Base-by-base conservation (phyloP, 2,329 filamentous ascomycete species). In the Madurella mycetomatis region DNA sequence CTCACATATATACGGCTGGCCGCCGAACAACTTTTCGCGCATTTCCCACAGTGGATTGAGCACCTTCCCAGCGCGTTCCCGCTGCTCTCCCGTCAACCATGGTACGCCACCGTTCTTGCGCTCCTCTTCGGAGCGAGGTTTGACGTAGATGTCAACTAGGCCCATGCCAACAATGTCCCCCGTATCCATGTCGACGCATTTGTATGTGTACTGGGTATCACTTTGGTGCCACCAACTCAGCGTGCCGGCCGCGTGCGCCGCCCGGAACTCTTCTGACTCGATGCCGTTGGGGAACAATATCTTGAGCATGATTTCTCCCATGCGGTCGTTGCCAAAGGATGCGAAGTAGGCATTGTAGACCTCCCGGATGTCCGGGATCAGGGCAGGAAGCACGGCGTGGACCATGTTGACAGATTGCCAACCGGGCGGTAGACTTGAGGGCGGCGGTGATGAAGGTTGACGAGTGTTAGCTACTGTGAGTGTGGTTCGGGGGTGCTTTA, bases 331-430 rank as follows among this genome's bases (percentile, higher is more conserved):
- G 40, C 69, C 65, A 66, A 78, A 78, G 39, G 75, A 72, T 15
- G 66, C 64, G 57, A 78, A 78, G 65, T 78, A 78, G 50, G 71
- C 67, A 51, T 77, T 70, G 65, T 78, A 78, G 37, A 77, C 68
- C 41, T 66, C 65, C 44, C 69, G 67, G 61, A 78, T 76, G 60
- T 78, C 76, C 9, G 73, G 70, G 52, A 76, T 71, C 37, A 77
- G 65, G n/a, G 74, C 73, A 18, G 76, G 76, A 16, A 74, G 64
- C 15, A 78, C 68, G 25, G 71, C 67, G 52, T 72, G 72, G 43
- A 65, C 63, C 73, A 74, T 75, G 37, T 53, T 67, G 47, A 18
- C 42, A 37, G 32, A 51, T 37, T 25, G 3, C 25, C 25, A 25
- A 25, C 25, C 25, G 25, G 7, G 7, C 7, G 25, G 4, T 3